Evolutionary conservation across 2,329 filamentous ascomycete species (phyloP), one percentile per base, ranked within the genome.

Genomic region (Zymoseptoria ardabiliae): DNA sequence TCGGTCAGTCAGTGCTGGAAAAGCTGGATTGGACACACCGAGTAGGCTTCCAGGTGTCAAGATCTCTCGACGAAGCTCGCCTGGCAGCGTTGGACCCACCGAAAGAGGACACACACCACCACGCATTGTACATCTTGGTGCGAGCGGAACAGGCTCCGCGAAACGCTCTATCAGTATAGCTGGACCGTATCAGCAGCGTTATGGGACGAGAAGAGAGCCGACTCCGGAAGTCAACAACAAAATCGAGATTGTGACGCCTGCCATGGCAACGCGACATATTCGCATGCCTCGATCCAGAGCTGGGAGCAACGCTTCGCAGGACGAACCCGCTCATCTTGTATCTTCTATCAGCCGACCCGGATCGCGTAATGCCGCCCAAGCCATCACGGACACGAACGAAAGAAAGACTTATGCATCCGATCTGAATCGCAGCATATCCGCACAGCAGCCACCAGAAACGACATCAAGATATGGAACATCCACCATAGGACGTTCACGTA

Each of bases 401-500:
- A 55, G 61, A 55, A 63, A 61, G 54, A 59, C 59, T 30, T 50
- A 67, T 53, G 57, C 59, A 55, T 59, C 60, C 48, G 68, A 70
- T 50, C 60, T 71, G 25, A 66, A 59, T 48, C 65, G 67, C 21
- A 70, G 66, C 59, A 62, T 68, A 60, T 65, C 79, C 53, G 68
- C 76, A 20, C 78, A 76, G 61, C 76, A 81, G 53, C 80, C 57
- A 81, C 81, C 54, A 78, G 81, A 68, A 78, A 81, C 61, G 71
- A 63, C 58, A 41, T 77, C 45, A 78, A 60, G 69, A 60, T 71
- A 73, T 55, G 69, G 65, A 4, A 63, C 66, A 1, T 70, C 82
- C 3, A 82, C 81, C 2, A 75, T 78, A 50, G 77, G 77, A 41
- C 77, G 79, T 54, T 78, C 74, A 17, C 78, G 81, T 41, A 78